Evolutionary conservation across 805 yeast species (phyloP), one percentile per base, ranked within the genome.

Genomic region (Spathaspora gorwiae): DNA sequence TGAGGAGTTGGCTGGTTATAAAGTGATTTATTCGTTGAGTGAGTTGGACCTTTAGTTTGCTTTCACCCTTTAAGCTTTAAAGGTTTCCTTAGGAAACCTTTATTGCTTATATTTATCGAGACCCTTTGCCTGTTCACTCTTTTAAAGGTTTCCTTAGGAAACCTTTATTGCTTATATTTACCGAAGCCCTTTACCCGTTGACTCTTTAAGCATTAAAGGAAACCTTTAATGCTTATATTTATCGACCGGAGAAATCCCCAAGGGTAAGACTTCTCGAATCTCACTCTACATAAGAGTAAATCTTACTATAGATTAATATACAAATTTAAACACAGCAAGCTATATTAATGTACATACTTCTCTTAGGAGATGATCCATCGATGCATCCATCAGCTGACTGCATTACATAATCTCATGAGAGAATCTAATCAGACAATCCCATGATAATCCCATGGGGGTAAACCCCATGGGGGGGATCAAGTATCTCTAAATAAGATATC

Each of bases 401-500:
- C n/a, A n/a, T n/a, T n/a, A n/a, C n/a, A n/a, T n/a, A n/a, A n/a
- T n/a, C n/a, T n/a, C n/a, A n/a, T n/a, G n/a, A n/a, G n/a, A n/a
- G n/a, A n/a, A n/a, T n/a, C 34, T 31, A 12, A 31, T 12, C 10
- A 31, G 12, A 11, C 34, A 31, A 12, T 12, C 34, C 34, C 34
- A 31, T 31, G 12, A 10, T 31, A 19, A 19, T 19, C 24, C 24
- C 24, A 19, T 19, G 24, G 5, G 24, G 24, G 24, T 19, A 3
- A 19, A 19, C 24, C 24, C 5, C 24, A 19, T 19, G 2, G 24
- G 4, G 24, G 5, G 5, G 24, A 19, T 55, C 61, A 66, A 60
- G 64, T 62, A 61, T 70, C 75, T 50, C 75, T 68, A 56, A 94
- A 87, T 55, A 94, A 74, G 60, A 89, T 80, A 70, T 94, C 94